Conservation (phyloP, 2,329 filamentous ascomycete species). For the Trichoderma atrobrunneum region DNA sequence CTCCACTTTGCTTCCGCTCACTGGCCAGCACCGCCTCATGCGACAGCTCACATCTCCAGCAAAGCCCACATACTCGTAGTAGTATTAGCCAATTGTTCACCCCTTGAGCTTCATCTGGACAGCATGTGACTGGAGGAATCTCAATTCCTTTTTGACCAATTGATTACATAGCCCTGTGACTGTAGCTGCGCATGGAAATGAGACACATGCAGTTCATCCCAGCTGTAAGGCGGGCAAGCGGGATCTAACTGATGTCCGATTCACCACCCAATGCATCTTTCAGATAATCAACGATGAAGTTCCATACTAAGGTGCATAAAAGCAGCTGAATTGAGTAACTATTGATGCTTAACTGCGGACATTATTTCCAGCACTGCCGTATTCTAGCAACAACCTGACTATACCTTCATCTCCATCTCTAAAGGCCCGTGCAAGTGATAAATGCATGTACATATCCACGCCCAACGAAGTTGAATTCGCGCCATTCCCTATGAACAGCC, state of each 20-base stretch:
- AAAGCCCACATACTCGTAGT: neutral
- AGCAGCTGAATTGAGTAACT: neutral
- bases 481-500: neutral
- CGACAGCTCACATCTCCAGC: slow-evolving; percentile 1
- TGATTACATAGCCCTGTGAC: neutral
- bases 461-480: no score
- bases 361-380: neutral
- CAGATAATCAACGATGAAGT: neutral
- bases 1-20: slow-evolving; percentile 15
- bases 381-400: neutral
- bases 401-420: neutral
- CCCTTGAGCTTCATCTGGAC: neutral
- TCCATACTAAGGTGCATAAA: neutral
- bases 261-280: neutral
- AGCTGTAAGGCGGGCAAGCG: neutral
- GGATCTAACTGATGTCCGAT: neutral
- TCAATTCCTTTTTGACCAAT: neutral
- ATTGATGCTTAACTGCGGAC: neutral
- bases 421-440: no score
- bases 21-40: slow-evolving; percentile 15
- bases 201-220: neutral
- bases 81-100: neutral
- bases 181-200: neutral
- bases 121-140: neutral
- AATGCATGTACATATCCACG: no score